Base-by-base conservation (phyloP, 2,329 filamentous ascomycete genomes). In the Botrytis galanthina region DNA sequence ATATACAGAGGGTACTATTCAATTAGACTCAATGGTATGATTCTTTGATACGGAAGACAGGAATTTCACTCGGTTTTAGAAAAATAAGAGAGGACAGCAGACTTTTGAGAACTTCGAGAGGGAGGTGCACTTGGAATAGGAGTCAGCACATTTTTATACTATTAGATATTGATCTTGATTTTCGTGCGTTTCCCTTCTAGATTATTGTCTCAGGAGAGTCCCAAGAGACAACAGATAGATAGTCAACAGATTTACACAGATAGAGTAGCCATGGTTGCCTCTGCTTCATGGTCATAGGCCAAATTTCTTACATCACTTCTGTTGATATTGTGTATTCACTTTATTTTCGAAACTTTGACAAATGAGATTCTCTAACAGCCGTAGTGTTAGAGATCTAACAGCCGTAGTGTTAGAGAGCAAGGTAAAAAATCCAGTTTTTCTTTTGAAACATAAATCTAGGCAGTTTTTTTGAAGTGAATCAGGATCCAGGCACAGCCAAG, bases 31-130 rank as follows among this genome's bases (percentile, higher is more conserved):
- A 32, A 29, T 32, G 14, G 29, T 29, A 57, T 57, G 14, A 4
- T 57, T 0, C 4, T 29, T 32, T 32, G 3, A 32, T 32, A 29
- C n/a, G 16, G 16, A 9, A 57, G n/a, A 8, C 1, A 32, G 18
- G n/a, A 8, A 29, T 32, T 4, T 9, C 7, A 29, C n/a, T 4
- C 1, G 1, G 3, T 57, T 18, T 0, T 1, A 16, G 4, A 57
- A 12, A 57, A 3, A 32, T 18, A 29, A 29, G 6, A 18, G 3
- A 57, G n/a, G 6, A 18, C 9, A 54, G 26, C 22, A 54, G 26
- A n/a, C 26, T n/a, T 16, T 26, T 54, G 1, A 9, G 3, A 32
- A 29, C 6, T 32, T 32, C 14, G 14, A 29, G n/a, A 57, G 14
- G n/a, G n/a, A 18, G 29, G 51, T 32, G n/a, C 26, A 8, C 3